A percentile compares a stretch with the other conserved stretches of the same genome.
phyloP scores from a whole-genome alignment of 2,329 filamentous ascomycete species.

The Ambrosiella cleistominuta region DNA sequence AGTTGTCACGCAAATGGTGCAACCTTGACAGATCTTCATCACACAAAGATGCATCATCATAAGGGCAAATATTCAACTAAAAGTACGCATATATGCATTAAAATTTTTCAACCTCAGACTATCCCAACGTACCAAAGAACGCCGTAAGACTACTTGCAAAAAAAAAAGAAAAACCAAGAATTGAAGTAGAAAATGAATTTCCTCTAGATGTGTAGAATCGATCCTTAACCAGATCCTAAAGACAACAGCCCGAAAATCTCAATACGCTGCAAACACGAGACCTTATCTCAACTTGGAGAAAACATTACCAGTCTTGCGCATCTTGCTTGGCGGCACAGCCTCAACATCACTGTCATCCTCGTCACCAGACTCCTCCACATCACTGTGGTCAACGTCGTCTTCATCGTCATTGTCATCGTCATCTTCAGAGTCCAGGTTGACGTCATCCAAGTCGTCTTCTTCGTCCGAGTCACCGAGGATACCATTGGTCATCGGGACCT shows the following conservation, averaged over 20 bases:
- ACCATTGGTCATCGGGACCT: slow-evolving; percentile 36
- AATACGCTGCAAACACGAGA: neutral
- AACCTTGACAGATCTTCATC: no score
- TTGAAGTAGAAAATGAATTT: neutral
- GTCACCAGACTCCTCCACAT: slow-evolving; percentile 38
- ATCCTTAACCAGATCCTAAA: neutral
- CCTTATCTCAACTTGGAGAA: slow-evolving; percentile 23
- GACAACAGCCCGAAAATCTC: neutral
- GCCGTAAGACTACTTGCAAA: neutral
- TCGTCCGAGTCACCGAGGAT: slow-evolving; percentile 43
- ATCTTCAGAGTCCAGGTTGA: slow-evolving; percentile 27
- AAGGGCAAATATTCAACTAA: neutral
- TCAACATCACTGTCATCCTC: slow-evolving; percentile 36
- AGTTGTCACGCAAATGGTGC: no score
- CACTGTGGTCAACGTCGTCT: slow-evolving; percentile 42
- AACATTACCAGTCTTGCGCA: slow-evolving; percentile 24
- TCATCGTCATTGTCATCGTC: slow-evolving; percentile 34
- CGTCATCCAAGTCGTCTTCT: slow-evolving; percentile 31
- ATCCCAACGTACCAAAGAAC: neutral
- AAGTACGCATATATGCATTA: neutral
- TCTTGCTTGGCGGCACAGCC: slow-evolving; percentile 29
- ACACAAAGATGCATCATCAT: neutral
- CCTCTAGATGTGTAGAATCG: neutral
- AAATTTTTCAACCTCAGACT: neutral
- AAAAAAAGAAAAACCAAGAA: neutral